These are phyloP conservation scores for Jacaranda copaia DNA, from an alignment of 257 asterid genomes.

Conservation along the genomic window DNA sequence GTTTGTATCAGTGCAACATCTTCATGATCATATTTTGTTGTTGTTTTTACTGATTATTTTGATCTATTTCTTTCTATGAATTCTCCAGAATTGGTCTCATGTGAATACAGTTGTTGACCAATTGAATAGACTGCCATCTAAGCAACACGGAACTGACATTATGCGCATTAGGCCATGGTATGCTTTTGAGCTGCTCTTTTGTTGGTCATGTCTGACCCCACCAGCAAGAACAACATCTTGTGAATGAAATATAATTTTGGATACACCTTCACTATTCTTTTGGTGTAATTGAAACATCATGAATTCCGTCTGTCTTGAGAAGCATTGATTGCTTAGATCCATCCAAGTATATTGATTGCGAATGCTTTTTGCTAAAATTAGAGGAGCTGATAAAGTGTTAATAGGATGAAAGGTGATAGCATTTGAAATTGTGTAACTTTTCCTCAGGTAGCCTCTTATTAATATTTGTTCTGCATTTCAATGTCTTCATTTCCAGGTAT, in stretches of 20 bases:
- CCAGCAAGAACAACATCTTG: slow-evolving; percentile 4
- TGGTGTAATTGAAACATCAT: background rate
- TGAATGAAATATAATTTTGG: slow-evolving; percentile 1
- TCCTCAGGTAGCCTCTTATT: slow-evolving; percentile 17
- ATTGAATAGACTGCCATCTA: slow-evolving; percentile 76
- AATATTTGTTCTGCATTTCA: slow-evolving; percentile 16
- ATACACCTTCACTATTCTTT: background rate
- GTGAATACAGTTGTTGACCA: slow-evolving; percentile 77
- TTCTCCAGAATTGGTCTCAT: slow-evolving; percentile 91
- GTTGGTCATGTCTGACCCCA: slow-evolving; percentile 9
- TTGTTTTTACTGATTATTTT: slow-evolving; percentile 31
- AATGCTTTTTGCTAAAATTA: slow-evolving; percentile 14
- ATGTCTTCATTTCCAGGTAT: slow-evolving; percentile 61
- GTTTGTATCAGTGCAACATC: slow-evolving; percentile 43
- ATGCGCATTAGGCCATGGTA: slow-evolving; percentile 98
- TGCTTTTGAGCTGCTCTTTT: slow-evolving; percentile 34
- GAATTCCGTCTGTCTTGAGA: slow-evolving; percentile 7
- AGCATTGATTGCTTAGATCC: slow-evolving; percentile 15
- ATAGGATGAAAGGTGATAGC: slow-evolving; percentile 19
- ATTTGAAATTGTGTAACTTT: slow-evolving; percentile 28
- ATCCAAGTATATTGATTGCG: background rate
- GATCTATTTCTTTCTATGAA: slow-evolving; percentile 18
- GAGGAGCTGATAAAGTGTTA: slow-evolving; percentile 5
- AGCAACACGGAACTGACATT: slow-evolving; percentile 91
- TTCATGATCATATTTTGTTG: slow-evolving; percentile 25